Base-by-base conservation (phyloP, 176 grass and related monocot genomes). In the Musa beccarii region DNA sequence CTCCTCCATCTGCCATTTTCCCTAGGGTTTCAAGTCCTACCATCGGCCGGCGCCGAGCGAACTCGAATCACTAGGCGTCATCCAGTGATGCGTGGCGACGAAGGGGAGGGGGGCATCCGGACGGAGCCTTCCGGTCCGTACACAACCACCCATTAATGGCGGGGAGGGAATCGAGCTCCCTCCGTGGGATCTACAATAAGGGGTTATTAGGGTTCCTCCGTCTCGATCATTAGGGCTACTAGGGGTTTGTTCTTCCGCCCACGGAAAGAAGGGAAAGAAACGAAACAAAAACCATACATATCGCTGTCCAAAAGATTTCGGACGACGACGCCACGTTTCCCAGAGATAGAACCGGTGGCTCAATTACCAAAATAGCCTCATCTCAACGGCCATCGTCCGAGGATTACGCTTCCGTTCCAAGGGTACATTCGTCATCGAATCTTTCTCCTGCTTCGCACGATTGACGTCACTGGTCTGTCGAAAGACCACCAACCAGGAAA, bases 291-390 rank as follows among this genome's bases (percentile, higher is more conserved):
- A 52, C 21, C 20, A 54, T 10, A 51, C 23, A 53, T 28, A 52
- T 77, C 61, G 61, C 34, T 66, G 20, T 77, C 75, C 13, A 11
- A 22, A 25, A 77, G 75, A 77, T 77, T 66, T 77, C 61, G 61
- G 49, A 77, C 43, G 14, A 24, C 49, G 75, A 66, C 75, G 49
- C 49, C 61, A 17, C 68, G 68, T 13, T 70, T 51, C 21, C 12
- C 24, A 9, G 49, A 70, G 49, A 70, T 70, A 17, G 43, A 57
- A 75, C 16, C 11, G 13, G 9, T 0, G 0, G 0, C 9, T 3
- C 29, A 75, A 51, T 22, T 22, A 49, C 59, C 49, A 64, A 66
- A 63, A 66, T 10, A 26, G 0, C 50, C 59, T 14, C 43, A 6
- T 1, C 11, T 50, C 22, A 10, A 26, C 15, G 3, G 14, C 59